Evolutionary conservation across 345 rosid genomes (phyloP).

Genomic region (Noccaea caerulescens): DNA sequence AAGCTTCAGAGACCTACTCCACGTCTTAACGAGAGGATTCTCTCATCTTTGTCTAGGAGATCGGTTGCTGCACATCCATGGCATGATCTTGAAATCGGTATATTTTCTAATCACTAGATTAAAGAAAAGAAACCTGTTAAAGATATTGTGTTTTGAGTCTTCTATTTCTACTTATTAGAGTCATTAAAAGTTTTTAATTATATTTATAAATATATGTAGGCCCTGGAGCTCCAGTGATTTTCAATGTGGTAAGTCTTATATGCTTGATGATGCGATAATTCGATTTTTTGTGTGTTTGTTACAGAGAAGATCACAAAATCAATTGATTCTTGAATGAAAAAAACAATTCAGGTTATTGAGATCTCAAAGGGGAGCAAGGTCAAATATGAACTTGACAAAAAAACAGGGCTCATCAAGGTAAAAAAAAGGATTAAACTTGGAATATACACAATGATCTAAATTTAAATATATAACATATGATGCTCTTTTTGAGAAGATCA

Average conservation of each 20-base stretch:
- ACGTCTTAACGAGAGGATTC: slow-evolving; percentile 93
- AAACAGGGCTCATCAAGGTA: slow-evolving; percentile 96
- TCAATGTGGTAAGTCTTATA: slow-evolving; percentile 66
- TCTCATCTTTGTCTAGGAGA: slow-evolving; percentile 86
- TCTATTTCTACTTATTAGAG: neutral
- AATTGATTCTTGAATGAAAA: slow-evolving; percentile 11
- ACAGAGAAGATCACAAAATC: neutral
- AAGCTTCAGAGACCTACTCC: slow-evolving; percentile 44
- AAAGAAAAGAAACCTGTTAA: too few relatives aligned
- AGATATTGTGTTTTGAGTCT: neutral
- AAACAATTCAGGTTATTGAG: slow-evolving; percentile 72
- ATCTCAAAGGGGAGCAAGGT: slow-evolving; percentile 99
- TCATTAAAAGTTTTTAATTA: slow-evolving; percentile 11
- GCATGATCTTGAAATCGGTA: slow-evolving; percentile 99
- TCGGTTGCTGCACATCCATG: slow-evolving; percentile 98
- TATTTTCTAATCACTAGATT: neutral
- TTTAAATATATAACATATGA: neutral
- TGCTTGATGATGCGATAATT: slow-evolving; percentile 12
- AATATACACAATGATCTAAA: slow-evolving; percentile 1
- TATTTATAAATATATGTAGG: slow-evolving; percentile 47
- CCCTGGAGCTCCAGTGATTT: slow-evolving; percentile 90
- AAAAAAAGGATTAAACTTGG: neutral
- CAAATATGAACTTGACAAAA: slow-evolving; percentile 96
- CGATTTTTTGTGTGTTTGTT: neutral
- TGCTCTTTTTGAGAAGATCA: neutral